Base-by-base conservation (phyloP, 169 alveolate genomes). In the Theileria orientalis region DNA sequence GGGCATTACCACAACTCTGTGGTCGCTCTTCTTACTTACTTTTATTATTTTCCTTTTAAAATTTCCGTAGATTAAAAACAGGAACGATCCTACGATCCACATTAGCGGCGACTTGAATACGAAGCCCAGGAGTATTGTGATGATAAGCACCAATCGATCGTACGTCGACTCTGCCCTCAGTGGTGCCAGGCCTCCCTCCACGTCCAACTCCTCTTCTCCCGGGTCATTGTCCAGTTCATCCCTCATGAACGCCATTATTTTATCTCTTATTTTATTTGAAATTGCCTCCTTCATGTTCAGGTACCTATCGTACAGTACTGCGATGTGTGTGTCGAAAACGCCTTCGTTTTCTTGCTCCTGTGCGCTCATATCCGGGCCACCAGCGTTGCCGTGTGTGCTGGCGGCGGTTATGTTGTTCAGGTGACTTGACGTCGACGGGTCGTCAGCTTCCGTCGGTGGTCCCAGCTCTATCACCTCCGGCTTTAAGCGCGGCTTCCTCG, bases 241-340 rank as follows among this genome's bases (percentile, higher is more conserved):
- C 9, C 80, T 47, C 86, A 78, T 78, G 69, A 78, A 78, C 13
- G 44, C 47, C 86, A 78, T 78, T 3, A 78, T 74, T 13, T 77
- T 46, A 19, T 61, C 70, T 33, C 74, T 69, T 1, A 70, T 23
- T 33, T 44, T 21, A 23, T 19, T 21, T 3, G 73, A 23, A 14
- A 60, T 14, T 30, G 46, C 23, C 23, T 64, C 71, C 62, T 70
- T 78, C 29, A 63, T 8, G 57, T 66, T 78, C 35, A 62, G 13
- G 41, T 51, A 78, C 27, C 42, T 30, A 16, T 69, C 86, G 42
- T 78, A 78, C 41, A 70, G 8, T 14, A 49, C 68, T 16, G 83
- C 86, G 37, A 70, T 46, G 60, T 70, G 83, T 49, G 44, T 69
- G 49, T 52, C 47, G 23, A 76, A 44, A 23, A 40, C 56, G 25